Evolutionary conservation across 164 flowering plant species (phyloP).

Genomic region (Paratinospora sagittata): DNA sequence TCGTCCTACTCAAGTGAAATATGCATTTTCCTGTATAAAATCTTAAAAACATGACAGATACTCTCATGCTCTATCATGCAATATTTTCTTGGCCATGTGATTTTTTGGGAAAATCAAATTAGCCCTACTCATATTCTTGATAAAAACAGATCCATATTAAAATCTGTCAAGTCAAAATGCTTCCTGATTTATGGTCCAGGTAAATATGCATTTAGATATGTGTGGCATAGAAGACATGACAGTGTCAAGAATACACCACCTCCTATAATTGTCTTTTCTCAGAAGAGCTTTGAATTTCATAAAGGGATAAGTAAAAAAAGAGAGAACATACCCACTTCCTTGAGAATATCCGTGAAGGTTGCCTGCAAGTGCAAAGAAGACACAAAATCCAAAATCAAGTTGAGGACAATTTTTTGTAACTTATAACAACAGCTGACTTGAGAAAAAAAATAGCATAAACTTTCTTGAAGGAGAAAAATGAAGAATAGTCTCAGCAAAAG

Average conservation of each 20-base stretch:
- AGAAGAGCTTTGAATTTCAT: neutral
- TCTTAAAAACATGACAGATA: too few species aligned
- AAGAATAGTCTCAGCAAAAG: too few species aligned
- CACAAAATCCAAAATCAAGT: neutral
- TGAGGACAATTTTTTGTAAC: neutral
- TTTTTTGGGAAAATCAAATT: too few species aligned
- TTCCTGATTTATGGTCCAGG: neutral
- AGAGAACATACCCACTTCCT: constrained; percentile 50
- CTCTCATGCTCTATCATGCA: too few species aligned
- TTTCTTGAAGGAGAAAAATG: neutral
- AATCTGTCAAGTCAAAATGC: too few species aligned
- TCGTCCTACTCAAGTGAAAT: neutral
- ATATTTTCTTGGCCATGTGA: too few species aligned
- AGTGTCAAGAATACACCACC: neutral
- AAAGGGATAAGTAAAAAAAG: neutral
- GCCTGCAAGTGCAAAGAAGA: constrained; percentile 55
- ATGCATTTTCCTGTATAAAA: neutral
- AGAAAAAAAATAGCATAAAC: neutral
- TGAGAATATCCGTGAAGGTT: constrained; percentile 78
- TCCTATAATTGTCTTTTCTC: neutral
- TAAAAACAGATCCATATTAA: too few species aligned
- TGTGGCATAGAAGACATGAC: too few species aligned
- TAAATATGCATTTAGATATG: neutral
- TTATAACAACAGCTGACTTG: neutral
- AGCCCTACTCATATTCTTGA: too few species aligned